Evolutionary conservation across 768 basidiomycete species (phyloP).

Genomic region (Mycena maculata): DNA sequence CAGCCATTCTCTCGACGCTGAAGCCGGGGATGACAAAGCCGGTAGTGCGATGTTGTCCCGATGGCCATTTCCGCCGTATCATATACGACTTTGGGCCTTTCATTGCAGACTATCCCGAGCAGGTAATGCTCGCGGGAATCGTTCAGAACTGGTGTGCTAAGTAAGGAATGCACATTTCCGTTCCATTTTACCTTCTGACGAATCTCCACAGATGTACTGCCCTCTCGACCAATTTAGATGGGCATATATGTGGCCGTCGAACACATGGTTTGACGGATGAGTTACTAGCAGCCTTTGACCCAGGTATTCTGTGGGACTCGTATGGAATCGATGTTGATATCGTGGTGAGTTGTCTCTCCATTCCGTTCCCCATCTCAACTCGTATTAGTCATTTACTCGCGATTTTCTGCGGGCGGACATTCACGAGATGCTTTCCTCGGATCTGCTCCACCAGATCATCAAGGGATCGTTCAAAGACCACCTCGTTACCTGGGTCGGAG

Average conservation of each 20-base stretch:
- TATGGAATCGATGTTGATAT: neutral
- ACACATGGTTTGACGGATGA: constrained; percentile 1
- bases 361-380: neutral
- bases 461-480: constrained; percentile 45
- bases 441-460: constrained; percentile 50
- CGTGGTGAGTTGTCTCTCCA: constrained; percentile 3
- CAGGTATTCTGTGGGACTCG: neutral
- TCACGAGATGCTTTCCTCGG: constrained; percentile 43
- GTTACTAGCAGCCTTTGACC: neutral
- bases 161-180: constrained; percentile 6
- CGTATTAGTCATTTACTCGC: neutral
- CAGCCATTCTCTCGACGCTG: constrained; percentile 2
- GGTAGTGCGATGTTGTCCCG: constrained; percentile 38
- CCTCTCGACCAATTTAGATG: no score
- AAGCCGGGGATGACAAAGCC: constrained; percentile 24
- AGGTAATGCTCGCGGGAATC: constrained; percentile 36
- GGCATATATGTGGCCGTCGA: neutral
- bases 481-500: constrained; percentile 46
- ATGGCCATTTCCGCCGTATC: constrained; percentile 39
- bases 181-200: no score
- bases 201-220: no score
- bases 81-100: constrained; percentile 40
- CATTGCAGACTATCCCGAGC: constrained; percentile 47
- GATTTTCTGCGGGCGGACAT: constrained; percentile 48
- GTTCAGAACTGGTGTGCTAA: constrained; percentile 23